phyloP scores from a whole-genome alignment of 768 basidiomycete genomes.

The Phylloporus sp. region DNA sequence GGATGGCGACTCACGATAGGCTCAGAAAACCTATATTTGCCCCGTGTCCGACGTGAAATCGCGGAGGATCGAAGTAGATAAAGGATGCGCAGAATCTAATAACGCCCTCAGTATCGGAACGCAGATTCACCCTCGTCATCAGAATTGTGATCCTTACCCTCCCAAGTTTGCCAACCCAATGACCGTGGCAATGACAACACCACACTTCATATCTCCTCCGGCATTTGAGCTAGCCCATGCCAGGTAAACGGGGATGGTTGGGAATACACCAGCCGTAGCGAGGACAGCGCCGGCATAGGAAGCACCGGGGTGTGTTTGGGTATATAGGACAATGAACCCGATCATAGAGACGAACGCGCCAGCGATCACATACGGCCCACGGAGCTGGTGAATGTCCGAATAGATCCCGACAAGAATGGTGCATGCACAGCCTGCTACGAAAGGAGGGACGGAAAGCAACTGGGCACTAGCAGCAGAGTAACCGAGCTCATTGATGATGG shows the following conservation, averaged over 20 bases:
- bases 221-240: conserved; percentile 54
- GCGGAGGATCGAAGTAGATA: conserved; percentile 36
- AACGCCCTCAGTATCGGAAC: conserved; percentile 3
- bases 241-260: conserved; percentile 42
- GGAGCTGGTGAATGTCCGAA: conserved; percentile 38
- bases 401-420: conserved; percentile 39
- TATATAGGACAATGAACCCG: conserved; percentile 49
- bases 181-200: conserved; percentile 46
- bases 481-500: conserved; percentile 46
- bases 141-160: conserved; percentile 33
- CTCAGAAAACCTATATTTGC: conserved; percentile 31
- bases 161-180: conserved; percentile 53
- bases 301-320: conserved; percentile 13
- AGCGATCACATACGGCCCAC: conserved; percentile 48
- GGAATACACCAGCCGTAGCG: conserved; percentile 47
- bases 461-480: conserved; percentile 48
- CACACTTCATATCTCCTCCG: conserved; percentile 51
- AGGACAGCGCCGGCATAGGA: conserved; percentile 46
- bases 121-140: background rate
- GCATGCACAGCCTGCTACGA: conserved; percentile 39
- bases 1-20: conserved; percentile 15
- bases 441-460: conserved; percentile 44
- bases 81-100: conserved; percentile 38
- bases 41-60: conserved; percentile 35
- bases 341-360: conserved; percentile 40